Evolutionary conservation across 768 basidiomycete species (phyloP), one percentile per base, ranked within the genome.

Genomic region (Rhodotorula diobovata): DNA sequence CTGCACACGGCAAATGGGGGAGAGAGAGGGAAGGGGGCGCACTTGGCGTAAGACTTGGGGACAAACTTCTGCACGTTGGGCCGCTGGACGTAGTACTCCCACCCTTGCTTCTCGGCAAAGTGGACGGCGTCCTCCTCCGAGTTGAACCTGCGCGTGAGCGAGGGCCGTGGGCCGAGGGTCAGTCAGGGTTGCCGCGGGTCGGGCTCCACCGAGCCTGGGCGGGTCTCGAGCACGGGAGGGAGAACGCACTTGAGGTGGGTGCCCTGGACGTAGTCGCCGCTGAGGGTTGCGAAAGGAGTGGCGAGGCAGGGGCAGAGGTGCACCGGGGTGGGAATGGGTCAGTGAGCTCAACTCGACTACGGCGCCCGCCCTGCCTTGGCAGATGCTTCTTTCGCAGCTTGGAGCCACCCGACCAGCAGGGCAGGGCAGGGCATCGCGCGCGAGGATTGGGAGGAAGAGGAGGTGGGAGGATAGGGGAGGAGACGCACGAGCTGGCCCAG

Each of bases 71-170:
- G 68, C 63, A 72, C 77, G 58, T 77, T 76, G 34, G 77, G 78
- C 61, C 85, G 89, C 69, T 84, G 91, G 86, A 97, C 84, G 79
- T 89, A 90, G 82, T 63, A 76, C 68, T 56, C 61, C 69, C 64
- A 73, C 3, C 76, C 95, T 85, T 98, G 95, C 83, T 93, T 96
- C 84, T 96, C 94, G 34, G 79, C 97, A 98, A 59, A 59, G n/a
- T n/a, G n/a, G 41, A 59, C n/a, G 8, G 58, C 58, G 39, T 59
- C 58, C 58, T 59, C 58, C 37, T 39, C 30, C 21, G n/a, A n/a
- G 41, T 25, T 43, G 92, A 93, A 73, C 91, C 48, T 92, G 71
- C 28, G 30, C n/a, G n/a, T n/a, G n/a, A n/a, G n/a, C 3, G 32
- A 6, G 28, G 46, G 34, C 35, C 45, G 12, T 25, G 37, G 21